Percentiles rank a stretch among this genome's conserved stretches.
These are phyloP conservation scores for Neltuma alba DNA, from an alignment of 306 rosid species.

Conservation along the genomic window DNA sequence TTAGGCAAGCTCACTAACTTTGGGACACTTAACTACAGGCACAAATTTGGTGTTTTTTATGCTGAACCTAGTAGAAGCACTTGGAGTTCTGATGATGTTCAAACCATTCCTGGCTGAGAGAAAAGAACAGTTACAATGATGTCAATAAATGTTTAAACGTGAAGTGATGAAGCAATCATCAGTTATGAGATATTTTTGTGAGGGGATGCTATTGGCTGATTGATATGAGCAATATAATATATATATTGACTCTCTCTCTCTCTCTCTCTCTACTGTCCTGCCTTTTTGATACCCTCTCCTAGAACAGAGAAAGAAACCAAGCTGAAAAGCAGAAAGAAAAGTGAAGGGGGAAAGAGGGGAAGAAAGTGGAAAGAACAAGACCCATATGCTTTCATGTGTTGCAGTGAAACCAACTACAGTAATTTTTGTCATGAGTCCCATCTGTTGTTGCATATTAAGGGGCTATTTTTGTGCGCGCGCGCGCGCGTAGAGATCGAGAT, in stretches of 20 bases:
- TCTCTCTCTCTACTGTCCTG: too few relatives aligned
- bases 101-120: slow-evolving; percentile 47
- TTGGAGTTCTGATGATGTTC: slow-evolving; percentile 48
- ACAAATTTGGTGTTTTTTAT: slow-evolving; percentile 41
- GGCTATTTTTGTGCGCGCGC: too few relatives aligned
- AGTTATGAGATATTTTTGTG: neutral
- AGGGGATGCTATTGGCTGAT: too few relatives aligned
- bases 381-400: neutral
- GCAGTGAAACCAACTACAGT: neutral
- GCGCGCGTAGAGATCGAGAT: too few relatives aligned
- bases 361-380: neutral
- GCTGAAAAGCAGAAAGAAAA: neutral
- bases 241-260: neutral
- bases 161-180: neutral
- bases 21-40: slow-evolving; percentile 38
- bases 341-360: neutral
- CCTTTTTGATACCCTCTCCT: too few relatives aligned
- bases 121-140: slow-evolving; percentile 27
- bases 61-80: slow-evolving; percentile 40
- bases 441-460: neutral
- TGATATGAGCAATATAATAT: neutral
- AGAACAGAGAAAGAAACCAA: neutral
- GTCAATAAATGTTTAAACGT: neutral
- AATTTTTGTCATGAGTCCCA: neutral
- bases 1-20: neutral